Conservation (phyloP, 2,329 filamentous ascomycete genomes). For the Chaetomium sp. region DNA sequence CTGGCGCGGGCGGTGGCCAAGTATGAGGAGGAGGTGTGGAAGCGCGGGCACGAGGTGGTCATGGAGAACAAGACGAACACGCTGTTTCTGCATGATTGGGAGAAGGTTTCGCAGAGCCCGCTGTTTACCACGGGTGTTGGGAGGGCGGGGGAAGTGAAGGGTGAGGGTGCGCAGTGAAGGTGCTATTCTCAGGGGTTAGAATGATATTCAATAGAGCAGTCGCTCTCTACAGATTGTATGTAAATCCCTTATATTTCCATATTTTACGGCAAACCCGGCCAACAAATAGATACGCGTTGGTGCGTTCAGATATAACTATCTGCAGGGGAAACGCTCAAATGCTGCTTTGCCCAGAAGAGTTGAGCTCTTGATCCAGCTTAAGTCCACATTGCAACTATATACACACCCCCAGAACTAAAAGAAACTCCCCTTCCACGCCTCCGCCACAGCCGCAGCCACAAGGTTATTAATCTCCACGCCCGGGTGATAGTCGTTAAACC, state of each 20-base stretch:
- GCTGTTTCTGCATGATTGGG: slow-evolving; percentile 13
- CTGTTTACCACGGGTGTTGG: slow-evolving; percentile 1
- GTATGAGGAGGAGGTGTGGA: slow-evolving; percentile 20
- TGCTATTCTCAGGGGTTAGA: too few species aligned
- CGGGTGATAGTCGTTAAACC: slow-evolving; percentile 40
- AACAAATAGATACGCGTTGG: too few species aligned
- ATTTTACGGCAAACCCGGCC: too few species aligned
- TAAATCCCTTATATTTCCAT: too few species aligned
- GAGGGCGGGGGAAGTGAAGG: neutral
- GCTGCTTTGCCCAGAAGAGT: neutral
- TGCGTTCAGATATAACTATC: neutral
- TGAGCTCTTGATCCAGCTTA: neutral
- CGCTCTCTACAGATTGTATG: too few species aligned
- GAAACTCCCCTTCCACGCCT: slow-evolving; percentile 26
- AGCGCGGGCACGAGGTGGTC: slow-evolving; percentile 12
- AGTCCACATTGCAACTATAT: neutral
- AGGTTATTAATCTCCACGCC: slow-evolving; percentile 35
- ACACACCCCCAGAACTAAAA: slow-evolving; percentile 15
- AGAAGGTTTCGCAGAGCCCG: slow-evolving; percentile 8
- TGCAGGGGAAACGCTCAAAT: too few species aligned
- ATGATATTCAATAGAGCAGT: too few species aligned
- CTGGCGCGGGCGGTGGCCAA: slow-evolving; percentile 8
- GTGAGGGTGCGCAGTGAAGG: too few species aligned
- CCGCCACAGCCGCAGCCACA: slow-evolving; percentile 33
- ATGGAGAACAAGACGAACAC: slow-evolving; percentile 15